Evolutionary conservation across 75 land plant genomes (phyloP).

Genomic region (Isoetes taiwanensis): DNA sequence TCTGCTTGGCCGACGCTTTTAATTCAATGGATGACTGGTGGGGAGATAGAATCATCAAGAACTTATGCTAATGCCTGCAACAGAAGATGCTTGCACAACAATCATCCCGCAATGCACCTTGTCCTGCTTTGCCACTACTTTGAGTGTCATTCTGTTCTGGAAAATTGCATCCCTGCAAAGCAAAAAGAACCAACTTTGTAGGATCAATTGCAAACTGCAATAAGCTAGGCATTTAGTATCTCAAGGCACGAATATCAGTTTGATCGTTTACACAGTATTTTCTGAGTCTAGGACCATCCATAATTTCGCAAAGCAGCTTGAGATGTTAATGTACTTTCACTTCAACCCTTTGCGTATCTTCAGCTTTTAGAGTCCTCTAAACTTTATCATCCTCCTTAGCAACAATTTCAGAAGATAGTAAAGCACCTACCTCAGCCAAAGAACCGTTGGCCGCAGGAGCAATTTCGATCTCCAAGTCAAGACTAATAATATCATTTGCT

Average conservation of each 20-base stretch:
- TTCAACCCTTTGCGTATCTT: too few species aligned
- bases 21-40: not conserved
- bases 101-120: not conserved
- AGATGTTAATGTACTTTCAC: not conserved
- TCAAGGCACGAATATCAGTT: not conserved
- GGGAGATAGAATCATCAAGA: not conserved
- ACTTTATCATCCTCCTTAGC: too few species aligned
- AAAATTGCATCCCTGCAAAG: not conserved
- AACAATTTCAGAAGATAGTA: too few species aligned
- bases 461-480: too few species aligned
- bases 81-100: not conserved
- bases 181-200: not conserved
- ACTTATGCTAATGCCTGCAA: not conserved
- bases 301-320: not conserved
- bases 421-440: too few species aligned
- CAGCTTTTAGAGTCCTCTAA: too few species aligned
- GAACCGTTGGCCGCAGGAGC: too few species aligned
- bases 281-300: conserved; percentile 1
- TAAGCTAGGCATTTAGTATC: not conserved
- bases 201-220: not conserved
- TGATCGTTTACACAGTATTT: not conserved
- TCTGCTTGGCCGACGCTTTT: not conserved
- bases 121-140: too few species aligned
- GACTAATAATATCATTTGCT: too few species aligned
- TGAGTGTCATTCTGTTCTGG: not conserved